Percentiles rank a stretch among this genome's conserved stretches.
Evolutionary conservation across 805 yeast genomes (phyloP).

Genomic region (Maudiozyma saulgeensis): DNA sequence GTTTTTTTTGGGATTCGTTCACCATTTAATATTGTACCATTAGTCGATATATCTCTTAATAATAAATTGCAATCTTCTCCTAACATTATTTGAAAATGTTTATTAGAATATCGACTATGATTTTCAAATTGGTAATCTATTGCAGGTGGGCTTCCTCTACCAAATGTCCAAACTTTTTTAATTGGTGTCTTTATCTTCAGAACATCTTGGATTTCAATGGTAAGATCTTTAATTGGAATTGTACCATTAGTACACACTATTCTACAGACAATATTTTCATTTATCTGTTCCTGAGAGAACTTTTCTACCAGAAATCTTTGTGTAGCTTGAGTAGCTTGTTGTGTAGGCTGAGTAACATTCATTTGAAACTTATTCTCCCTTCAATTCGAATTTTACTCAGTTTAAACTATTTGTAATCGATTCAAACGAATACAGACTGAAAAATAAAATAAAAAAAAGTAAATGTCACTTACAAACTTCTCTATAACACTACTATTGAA

Average conservation of each 20-base stretch:
- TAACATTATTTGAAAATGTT: constrained; percentile 65
- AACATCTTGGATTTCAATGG: constrained; percentile 27
- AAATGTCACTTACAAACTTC: too few species aligned
- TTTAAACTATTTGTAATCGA: too few species aligned
- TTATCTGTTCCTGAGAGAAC: constrained; percentile 32
- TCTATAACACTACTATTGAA: too few species aligned
- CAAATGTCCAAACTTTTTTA: constrained; percentile 55
- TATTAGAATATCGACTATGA: constrained; percentile 60
- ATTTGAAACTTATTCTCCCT: constrained; percentile 6
- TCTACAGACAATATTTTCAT: constrained; percentile 40
- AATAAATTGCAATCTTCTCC: constrained; percentile 44
- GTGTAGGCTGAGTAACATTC: constrained; percentile 36
- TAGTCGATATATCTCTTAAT: constrained; percentile 65
- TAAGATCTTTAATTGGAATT: constrained; percentile 38
- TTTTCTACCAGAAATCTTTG: constrained; percentile 28
- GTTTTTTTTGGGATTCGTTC: constrained; percentile 62
- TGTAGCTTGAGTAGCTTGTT: constrained; percentile 36
- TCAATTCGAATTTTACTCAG: too few species aligned
- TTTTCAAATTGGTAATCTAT: constrained; percentile 51
- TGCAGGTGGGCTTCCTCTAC: constrained; percentile 49
- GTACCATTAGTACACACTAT: constrained; percentile 54
- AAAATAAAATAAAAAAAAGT: too few species aligned
- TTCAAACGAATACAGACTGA: too few species aligned
- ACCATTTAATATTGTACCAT: constrained; percentile 84
- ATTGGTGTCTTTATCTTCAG: constrained; percentile 16